These are phyloP conservation scores for Solanum infundibuliforme DNA, from an alignment of 257 asterid species.

Conservation along the genomic window DNA sequence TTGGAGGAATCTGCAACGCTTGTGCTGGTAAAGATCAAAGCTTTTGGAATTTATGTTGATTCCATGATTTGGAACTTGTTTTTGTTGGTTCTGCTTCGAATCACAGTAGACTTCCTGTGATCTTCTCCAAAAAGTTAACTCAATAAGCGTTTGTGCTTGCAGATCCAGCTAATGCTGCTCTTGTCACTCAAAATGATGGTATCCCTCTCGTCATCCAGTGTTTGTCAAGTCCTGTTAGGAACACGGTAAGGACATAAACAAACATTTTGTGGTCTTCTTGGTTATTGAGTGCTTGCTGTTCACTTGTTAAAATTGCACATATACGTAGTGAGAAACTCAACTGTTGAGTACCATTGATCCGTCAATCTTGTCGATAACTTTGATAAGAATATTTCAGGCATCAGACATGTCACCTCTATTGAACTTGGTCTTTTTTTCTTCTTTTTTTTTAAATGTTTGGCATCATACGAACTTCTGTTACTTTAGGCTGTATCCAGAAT, in stretches of 20 bases:
- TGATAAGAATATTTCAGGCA: background rate
- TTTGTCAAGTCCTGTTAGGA: conserved; percentile 85
- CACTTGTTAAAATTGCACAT: background rate
- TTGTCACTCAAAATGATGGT: conserved; percentile 57
- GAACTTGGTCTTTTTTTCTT: background rate
- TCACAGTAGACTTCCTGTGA: background rate
- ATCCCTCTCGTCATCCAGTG: conserved; percentile 78
- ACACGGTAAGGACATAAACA: conserved; percentile 46
- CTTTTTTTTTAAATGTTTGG: background rate
- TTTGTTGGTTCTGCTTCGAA: background rate
- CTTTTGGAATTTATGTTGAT: background rate
- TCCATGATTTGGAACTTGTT: background rate
- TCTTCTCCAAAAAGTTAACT: background rate
- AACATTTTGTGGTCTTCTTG: background rate
- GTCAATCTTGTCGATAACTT: background rate
- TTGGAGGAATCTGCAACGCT: conserved; percentile 87
- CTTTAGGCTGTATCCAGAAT: background rate
- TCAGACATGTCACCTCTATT: background rate
- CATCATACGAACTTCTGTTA: background rate
- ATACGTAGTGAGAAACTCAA: background rate
- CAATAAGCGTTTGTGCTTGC: background rate
- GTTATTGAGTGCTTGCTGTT: background rate
- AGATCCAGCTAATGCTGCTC: conserved; percentile 85
- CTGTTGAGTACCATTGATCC: background rate
- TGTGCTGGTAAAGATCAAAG: conserved; percentile 43